phyloP scores from a whole-genome alignment of 352 stramenopile species.

The Pythium periplocum region DNA sequence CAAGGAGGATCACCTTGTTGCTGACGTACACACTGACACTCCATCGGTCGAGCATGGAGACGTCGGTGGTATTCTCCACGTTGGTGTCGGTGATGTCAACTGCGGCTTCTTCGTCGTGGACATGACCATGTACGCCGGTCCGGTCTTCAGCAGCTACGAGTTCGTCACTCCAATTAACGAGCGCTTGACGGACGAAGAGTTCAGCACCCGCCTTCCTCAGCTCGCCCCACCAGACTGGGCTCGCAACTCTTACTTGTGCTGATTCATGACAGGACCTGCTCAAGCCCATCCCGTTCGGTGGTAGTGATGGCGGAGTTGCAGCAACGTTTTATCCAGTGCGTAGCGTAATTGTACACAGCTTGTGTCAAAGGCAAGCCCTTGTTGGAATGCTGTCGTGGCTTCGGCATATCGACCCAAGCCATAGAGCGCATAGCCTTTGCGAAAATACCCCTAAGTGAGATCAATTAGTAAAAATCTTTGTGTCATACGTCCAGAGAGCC shows the following conservation, averaged over 20 bases:
- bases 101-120: conserved; percentile 26
- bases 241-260: too few relatives aligned
- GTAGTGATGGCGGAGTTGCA: conserved; percentile 7
- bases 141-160: conserved; percentile 34
- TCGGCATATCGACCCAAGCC: conserved; percentile 43
- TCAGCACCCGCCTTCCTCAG: conserved; percentile 2
- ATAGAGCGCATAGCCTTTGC: conserved; percentile 58
- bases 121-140: conserved; percentile 26
- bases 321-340: conserved; percentile 44
- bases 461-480: not conserved
- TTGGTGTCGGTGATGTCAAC: conserved; percentile 23
- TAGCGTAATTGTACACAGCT: conserved; percentile 52
- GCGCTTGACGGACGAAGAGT: conserved; percentile 23
- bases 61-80: conserved; percentile 23
- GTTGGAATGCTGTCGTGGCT: conserved; percentile 51
- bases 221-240: too few relatives aligned
- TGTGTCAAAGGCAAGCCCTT: conserved; percentile 57
- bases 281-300: too few relatives aligned
- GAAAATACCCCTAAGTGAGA: conserved; percentile 49
- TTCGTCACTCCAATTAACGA: conserved; percentile 26
- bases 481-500: not conserved
- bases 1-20: conserved; percentile 23
- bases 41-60: conserved; percentile 25
- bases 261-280: too few relatives aligned
- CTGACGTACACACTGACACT: conserved; percentile 28